Evolutionary conservation across 176 grass and related monocot species (phyloP).

Genomic region (Rhynchospora pubera): DNA sequence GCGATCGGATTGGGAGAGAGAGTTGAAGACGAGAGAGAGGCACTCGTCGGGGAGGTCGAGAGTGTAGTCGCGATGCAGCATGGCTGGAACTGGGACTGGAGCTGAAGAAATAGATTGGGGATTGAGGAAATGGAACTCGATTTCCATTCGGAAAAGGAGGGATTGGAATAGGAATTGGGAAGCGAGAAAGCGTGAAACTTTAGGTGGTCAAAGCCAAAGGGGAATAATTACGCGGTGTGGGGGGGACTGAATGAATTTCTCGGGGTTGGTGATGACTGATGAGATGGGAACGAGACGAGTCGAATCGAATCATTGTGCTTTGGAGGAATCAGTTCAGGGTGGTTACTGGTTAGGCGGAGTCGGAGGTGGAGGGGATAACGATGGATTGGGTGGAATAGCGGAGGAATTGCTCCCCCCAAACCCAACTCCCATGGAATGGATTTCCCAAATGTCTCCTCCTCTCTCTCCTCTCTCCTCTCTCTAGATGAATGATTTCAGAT

Average conservation of each 20-base stretch:
- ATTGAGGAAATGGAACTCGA: constrained; percentile 9
- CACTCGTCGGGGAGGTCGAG: constrained; percentile 63
- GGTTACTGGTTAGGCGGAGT: no score
- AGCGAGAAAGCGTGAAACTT: neutral
- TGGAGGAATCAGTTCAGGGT: no score
- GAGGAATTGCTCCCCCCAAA: constrained; percentile 2
- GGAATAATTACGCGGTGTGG: neutral
- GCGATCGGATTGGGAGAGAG: constrained; percentile 56
- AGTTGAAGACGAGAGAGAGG: constrained; percentile 39
- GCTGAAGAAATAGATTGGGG: neutral
- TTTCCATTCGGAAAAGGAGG: neutral
- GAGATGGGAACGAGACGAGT: neutral
- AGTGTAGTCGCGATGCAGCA: constrained; percentile 35
- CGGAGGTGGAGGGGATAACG: neutral
- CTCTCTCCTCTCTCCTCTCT: neutral
- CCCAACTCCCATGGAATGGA: neutral
- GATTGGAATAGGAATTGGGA: neutral
- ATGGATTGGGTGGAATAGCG: constrained; percentile 7
- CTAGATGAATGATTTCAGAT: neutral
- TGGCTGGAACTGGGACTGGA: neutral
- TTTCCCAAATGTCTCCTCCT: neutral
- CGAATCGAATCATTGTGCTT: neutral
- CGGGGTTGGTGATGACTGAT: neutral
- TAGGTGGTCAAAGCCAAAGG: neutral
- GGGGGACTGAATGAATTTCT: neutral